Evolutionary conservation across 202 grass and related monocot species (phyloP), one percentile per base, ranked within the genome.

Genomic region (Zizania palustris): DNA sequence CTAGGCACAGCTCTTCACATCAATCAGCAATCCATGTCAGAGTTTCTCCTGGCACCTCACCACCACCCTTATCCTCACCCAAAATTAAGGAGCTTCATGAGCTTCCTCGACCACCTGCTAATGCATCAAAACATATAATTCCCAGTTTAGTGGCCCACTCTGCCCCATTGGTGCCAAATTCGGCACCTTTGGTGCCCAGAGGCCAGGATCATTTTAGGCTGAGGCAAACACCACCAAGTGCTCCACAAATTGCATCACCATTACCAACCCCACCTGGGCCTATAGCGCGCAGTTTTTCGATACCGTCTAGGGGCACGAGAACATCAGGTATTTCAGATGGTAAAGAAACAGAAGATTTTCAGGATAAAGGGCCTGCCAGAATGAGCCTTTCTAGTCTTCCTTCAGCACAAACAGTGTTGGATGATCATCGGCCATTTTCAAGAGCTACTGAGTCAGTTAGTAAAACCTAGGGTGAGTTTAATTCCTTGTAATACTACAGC

Each of bases 41-140:
- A 70, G 63, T 86, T 34, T 90, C 87, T 20, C 78, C 78, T 0
- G 50, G 56, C 73, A 62, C 83, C 12, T 93, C 91, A 0, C 85
- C 91, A 6, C 87, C 84, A 39, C 79, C 82, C 15, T 45, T 85
- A 50, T 85, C 88, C 42, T 90, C 91, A 63, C 91, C 89, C 18
- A 95, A 79, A 76, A 95, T 95, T 40, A 99, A 82, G 71, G 96
- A 99, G 58, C 96, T 98, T 83, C 91, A 98, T 65, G 96, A 92
- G 71, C 89, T 99, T 44, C 96, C 96, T 45, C 89, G 96, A 10
- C 96, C 96, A 5, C 96, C 96, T 51, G 46, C 68, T 67, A 76
- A 68, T 85, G 36, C 68, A 44, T 85, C 59, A 60, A 88, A 84
- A 82, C 68, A 65, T 73, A 49, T 71, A 70, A 62, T 83, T 68